Conservation (phyloP, 768 basidiomycete species). For the Serendipita sp. region DNA sequence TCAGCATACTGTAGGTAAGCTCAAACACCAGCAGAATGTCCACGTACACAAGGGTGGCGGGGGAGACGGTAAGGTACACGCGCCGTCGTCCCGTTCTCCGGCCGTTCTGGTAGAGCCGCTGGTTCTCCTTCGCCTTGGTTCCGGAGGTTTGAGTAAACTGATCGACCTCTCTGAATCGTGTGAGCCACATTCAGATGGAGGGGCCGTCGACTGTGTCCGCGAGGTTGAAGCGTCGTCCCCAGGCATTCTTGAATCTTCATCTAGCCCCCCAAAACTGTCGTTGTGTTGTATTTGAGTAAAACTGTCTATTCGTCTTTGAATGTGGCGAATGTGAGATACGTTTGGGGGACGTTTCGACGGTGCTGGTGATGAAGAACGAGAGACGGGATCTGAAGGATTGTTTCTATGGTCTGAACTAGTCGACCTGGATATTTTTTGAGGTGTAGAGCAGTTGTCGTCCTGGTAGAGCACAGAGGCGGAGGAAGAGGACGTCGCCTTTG, state of each 20-base stretch:
- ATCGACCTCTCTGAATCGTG: neutral
- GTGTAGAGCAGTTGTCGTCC: neutral
- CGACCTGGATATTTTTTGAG: neutral
- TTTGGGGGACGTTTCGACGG: neutral
- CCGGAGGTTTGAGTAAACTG: constrained; percentile 3
- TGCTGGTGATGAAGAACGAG: neutral
- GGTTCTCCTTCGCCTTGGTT: neutral
- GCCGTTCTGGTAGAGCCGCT: neutral
- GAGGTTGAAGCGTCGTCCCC: neutral
- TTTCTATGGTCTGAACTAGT: neutral
- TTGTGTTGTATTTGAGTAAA: neutral
- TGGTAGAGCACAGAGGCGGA: neutral
- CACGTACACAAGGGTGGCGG: neutral
- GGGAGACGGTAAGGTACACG: neutral
- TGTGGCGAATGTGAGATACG: neutral
- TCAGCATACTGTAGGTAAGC: neutral
- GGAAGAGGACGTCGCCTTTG: neutral
- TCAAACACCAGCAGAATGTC: neutral
- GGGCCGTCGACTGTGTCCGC: neutral
- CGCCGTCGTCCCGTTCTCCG: constrained; percentile 5
- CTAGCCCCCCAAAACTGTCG: neutral
- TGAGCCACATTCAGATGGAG: constrained; percentile 5
- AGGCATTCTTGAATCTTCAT: neutral
- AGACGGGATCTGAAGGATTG: neutral
- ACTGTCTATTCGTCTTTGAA: neutral